A percentile compares a stretch with the other conserved stretches of the same genome.
phyloP scores from a whole-genome alignment of 2,329 filamentous ascomycete species.

The Metarhizium anisopliae region DNA sequence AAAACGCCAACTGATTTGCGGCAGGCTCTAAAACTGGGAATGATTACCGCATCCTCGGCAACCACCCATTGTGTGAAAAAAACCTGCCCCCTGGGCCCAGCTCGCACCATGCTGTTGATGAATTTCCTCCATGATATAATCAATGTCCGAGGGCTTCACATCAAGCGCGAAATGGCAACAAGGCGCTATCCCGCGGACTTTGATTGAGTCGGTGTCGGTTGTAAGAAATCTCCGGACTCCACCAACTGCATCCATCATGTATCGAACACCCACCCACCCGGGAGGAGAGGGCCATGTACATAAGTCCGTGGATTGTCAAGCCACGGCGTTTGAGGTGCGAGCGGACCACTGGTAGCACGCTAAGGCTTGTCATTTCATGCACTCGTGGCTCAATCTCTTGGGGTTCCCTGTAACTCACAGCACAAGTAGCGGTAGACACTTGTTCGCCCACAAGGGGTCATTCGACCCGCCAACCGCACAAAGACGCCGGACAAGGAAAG shows the following conservation, averaged over 20 bases:
- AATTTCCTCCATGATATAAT: not conserved
- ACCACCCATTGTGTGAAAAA: no score
- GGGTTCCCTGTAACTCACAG: no score
- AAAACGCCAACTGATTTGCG: no score
- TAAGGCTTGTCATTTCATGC: not conserved
- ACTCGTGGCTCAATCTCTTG: not conserved
- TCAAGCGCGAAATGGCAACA: not conserved
- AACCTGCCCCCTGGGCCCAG: no score
- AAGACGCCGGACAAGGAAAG: no score
- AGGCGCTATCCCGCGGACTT: conserved; percentile 12
- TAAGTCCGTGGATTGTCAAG: not conserved
- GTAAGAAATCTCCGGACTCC: conserved; percentile 15
- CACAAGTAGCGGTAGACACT: no score
- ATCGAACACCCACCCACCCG: not conserved
- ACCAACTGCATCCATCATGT: conserved; percentile 1
- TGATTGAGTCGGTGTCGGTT: conserved; percentile 15
- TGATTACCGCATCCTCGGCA: no score
- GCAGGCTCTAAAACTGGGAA: no score
- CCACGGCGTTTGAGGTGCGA: not conserved
- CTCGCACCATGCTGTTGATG: no score
- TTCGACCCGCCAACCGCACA: no score
- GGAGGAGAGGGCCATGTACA: not conserved
- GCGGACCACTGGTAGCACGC: not conserved
- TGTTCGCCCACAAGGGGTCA: no score
- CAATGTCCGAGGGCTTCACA: not conserved